These are phyloP conservation scores for Globisporangium heterothallicum DNA, from an alignment of 352 stramenopile genomes.

Conservation along the genomic window DNA sequence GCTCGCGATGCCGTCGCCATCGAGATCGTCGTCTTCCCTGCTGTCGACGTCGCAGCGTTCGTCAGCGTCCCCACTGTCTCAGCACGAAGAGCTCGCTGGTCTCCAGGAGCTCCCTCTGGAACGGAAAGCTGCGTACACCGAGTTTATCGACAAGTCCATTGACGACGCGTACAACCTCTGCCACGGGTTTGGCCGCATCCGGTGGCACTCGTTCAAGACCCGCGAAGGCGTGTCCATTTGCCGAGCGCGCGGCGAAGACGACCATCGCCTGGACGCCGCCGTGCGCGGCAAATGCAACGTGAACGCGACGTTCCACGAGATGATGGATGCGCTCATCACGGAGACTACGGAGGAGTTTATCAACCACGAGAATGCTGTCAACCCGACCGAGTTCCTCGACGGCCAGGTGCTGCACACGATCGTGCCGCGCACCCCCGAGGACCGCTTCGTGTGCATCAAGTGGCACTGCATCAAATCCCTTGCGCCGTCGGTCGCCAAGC, in stretches of 20 bases:
- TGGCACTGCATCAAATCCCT: slow-evolving; percentile 76
- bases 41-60: slow-evolving; percentile 1
- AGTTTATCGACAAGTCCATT: slow-evolving; percentile 74
- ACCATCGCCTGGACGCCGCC: slow-evolving; percentile 56
- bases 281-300: slow-evolving; percentile 72
- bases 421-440: slow-evolving; percentile 47
- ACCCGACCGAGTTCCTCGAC: slow-evolving; percentile 73
- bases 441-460: slow-evolving; percentile 79
- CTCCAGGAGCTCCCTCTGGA: slow-evolving; percentile 8
- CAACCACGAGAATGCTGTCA: slow-evolving; percentile 53
- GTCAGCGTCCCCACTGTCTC: not conserved
- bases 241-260: slow-evolving; percentile 53
- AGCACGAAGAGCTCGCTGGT: not conserved
- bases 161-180: slow-evolving; percentile 80
- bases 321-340: slow-evolving; percentile 74
- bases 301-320: slow-evolving; percentile 65
- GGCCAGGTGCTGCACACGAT: slow-evolving; percentile 72
- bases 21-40: slow-evolving; percentile 1
- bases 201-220: slow-evolving; percentile 61
- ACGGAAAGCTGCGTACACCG: slow-evolving; percentile 31
- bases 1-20: slow-evolving; percentile 23
- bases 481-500: slow-evolving; percentile 65
- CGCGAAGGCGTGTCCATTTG: slow-evolving; percentile 68
- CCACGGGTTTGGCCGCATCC: slow-evolving; percentile 67
- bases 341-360: slow-evolving; percentile 64